Conservation (phyloP, 2,329 filamentous ascomycete genomes). For the Fusarium succisae region DNA sequence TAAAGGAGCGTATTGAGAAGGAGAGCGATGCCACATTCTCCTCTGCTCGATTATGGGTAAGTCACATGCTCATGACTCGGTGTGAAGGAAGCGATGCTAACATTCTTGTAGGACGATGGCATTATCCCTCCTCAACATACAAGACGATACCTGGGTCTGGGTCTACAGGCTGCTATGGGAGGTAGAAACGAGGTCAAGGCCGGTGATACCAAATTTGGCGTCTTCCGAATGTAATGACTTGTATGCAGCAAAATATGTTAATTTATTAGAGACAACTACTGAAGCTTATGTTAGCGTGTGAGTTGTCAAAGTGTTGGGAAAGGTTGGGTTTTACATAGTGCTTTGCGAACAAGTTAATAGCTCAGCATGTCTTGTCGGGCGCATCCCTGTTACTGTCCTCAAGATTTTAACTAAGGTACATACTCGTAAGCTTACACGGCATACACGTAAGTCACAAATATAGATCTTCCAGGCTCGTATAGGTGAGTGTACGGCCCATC, state of each 20-base stretch:
- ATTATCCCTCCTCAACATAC: constrained; percentile 83
- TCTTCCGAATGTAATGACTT: constrained; percentile 77
- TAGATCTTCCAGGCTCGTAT: neutral
- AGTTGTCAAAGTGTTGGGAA: neutral
- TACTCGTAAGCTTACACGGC: neutral
- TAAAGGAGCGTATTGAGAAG: constrained; percentile 85
- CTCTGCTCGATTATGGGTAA: constrained; percentile 86
- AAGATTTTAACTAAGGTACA: neutral
- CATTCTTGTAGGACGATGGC: constrained; percentile 72
- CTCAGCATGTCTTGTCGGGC: neutral
- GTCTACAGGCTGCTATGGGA: constrained; percentile 75
- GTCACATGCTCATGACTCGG: constrained; percentile 28
- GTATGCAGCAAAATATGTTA: constrained; percentile 1
- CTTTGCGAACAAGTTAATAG: neutral
- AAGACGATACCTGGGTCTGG: constrained; percentile 74
- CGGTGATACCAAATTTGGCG: constrained; percentile 76
- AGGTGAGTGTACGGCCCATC: neutral
- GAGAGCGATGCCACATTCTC: constrained; percentile 93
- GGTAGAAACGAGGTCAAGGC: constrained; percentile 70
- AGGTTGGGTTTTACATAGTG: neutral
- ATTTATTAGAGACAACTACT: neutral
- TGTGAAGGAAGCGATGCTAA: neutral
- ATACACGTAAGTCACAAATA: neutral
- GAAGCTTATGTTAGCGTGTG: neutral
- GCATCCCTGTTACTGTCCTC: neutral